Evolutionary conservation across 208 protist species (phyloP).

Genomic region (Spironucleus salmonicida): DNA sequence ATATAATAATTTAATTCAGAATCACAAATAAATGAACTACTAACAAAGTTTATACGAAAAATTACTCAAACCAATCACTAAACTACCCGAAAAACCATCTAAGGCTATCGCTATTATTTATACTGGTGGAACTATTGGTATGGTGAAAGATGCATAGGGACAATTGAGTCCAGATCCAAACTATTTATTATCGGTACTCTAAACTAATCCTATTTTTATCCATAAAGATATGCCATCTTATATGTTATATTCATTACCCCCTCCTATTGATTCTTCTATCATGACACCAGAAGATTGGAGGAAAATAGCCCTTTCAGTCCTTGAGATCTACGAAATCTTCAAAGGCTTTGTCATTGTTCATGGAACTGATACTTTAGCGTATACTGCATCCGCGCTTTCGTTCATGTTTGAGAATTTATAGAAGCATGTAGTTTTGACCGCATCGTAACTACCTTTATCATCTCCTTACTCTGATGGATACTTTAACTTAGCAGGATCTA

Average conservation of each 20-base stretch:
- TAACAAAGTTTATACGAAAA: no score
- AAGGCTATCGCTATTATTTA: no score
- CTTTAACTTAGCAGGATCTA: slow-evolving; percentile 41
- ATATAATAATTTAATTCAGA: no score
- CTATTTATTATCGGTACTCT: slow-evolving; percentile 35
- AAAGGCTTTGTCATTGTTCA: slow-evolving; percentile 83
- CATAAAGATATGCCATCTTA: slow-evolving; percentile 42
- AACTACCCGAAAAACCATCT: no score
- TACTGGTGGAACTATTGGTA: slow-evolving; percentile 64
- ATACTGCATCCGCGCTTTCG: slow-evolving; percentile 72
- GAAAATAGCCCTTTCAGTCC: slow-evolving; percentile 56
- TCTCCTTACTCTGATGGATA: slow-evolving; percentile 65
- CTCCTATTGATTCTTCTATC: slow-evolving; percentile 63
- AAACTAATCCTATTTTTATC: slow-evolving; percentile 29
- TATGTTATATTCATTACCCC: slow-evolving; percentile 58
- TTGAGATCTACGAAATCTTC: slow-evolving; percentile 62
- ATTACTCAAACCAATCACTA: no score
- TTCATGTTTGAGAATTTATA: slow-evolving; percentile 80
- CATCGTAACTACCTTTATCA: slow-evolving; percentile 66
- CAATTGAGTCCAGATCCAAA: slow-evolving; percentile 49
- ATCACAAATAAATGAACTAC: no score
- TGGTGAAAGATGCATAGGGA: slow-evolving; percentile 58
- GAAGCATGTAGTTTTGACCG: slow-evolving; percentile 85
- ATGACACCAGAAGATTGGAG: slow-evolving; percentile 59
- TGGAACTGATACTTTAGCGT: slow-evolving; percentile 88